Percentiles rank a stretch among this genome's conserved stretches.
Evolutionary conservation across 176 grass and related monocot genomes (phyloP).

Genomic region (Musa schizocarpa): DNA sequence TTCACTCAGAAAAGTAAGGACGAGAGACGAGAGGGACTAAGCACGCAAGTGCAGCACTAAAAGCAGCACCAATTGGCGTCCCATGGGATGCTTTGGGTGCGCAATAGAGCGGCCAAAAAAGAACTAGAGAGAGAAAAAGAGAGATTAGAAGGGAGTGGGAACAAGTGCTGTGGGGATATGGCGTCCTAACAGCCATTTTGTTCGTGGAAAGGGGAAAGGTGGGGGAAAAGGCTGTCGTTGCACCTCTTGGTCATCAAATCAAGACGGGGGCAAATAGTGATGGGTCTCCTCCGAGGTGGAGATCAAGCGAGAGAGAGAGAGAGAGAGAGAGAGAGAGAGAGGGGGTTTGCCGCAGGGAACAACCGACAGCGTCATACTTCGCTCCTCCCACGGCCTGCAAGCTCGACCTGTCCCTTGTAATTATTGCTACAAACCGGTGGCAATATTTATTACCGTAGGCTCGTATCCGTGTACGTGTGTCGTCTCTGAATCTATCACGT

Average conservation of each 20-base stretch:
- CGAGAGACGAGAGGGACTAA: constrained; percentile 4
- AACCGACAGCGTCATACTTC: constrained; percentile 21
- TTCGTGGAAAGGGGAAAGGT: not conserved
- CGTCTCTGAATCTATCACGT: not conserved
- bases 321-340: not conserved
- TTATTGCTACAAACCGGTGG: constrained; percentile 1
- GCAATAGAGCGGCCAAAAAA: not conserved
- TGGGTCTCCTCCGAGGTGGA: too few species aligned
- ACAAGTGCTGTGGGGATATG: not conserved
- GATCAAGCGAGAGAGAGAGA: not conserved
- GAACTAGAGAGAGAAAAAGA: not conserved
- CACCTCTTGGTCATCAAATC: not conserved
- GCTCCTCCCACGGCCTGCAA: constrained; percentile 25
- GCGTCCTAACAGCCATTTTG: not conserved
- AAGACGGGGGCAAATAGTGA: not conserved
- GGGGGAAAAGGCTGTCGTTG: not conserved
- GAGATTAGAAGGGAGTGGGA: not conserved
- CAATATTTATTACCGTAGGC: not conserved
- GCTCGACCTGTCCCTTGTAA: constrained; percentile 11
- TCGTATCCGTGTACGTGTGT: not conserved
- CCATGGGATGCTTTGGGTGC: not conserved
- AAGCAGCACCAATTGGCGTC: constrained; percentile 6
- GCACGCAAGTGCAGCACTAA: constrained; percentile 11
- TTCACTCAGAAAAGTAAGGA: constrained; percentile 1
- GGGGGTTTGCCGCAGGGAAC: not conserved